Base-by-base conservation (phyloP, 768 basidiomycete species). In the Termitomyces sp. region DNA sequence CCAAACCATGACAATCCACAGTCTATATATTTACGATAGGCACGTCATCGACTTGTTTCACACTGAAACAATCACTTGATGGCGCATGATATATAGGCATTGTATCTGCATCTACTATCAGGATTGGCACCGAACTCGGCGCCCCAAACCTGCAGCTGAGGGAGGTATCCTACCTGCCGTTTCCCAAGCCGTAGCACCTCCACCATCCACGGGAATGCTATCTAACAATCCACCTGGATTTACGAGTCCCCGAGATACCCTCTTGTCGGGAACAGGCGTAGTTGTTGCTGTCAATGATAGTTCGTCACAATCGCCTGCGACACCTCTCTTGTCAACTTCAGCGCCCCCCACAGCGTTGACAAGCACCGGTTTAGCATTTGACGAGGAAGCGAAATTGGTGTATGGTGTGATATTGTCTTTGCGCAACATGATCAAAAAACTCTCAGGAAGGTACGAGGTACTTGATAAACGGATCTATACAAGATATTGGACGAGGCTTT, bases 361-460 rank as follows among this genome's bases (percentile, higher is more conserved):
- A 10, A 82, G 75, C 60, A 78, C 84, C 4, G 85, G 82, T 18
- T 76, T 99, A 20, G 79, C 96, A 6, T 98, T 99, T 64, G 97
- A 99, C 68, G 97, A 99, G 71, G 96, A 99, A 72, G 88, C 89
- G 1, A 99, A 99, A 69, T 82, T 99, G 60, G 95, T 99, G 0
- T 99, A 98, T 69, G 97, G 97, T 56, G 92, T 99, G 54, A 80
- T 98, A 14, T 77, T 98, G 43, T 95, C 93, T 7, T 69, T 99
- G 64, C 76, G 93, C 55, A 95, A 93, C 71, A 96, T 98, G 95
- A 79, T 96, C 68, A 96, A 87, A 79, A 98, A 97, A 72, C 73
- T 99, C 10, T 91, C 95, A 13, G 87, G 89, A 64, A 82, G 87
- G 96, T 95, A 62, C 40, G 76, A 65, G 34, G 33, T 10, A 42